A percentile compares a stretch with the other conserved stretches of the same genome.
Evolutionary conservation across 805 yeast genomes (phyloP).

Genomic region (Saturnispora sekii): DNA sequence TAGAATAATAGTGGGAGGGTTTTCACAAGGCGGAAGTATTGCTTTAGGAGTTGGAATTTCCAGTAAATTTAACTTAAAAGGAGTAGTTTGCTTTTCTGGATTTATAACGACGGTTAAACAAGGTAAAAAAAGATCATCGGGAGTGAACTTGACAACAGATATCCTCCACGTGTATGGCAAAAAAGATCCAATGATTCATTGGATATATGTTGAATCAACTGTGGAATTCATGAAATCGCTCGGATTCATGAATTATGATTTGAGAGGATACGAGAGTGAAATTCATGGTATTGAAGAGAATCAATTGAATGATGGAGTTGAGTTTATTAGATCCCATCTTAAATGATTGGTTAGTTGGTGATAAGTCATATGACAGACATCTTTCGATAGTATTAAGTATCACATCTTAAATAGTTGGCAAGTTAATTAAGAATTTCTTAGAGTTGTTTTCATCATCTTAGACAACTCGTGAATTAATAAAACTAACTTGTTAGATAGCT

Average conservation of each 20-base stretch:
- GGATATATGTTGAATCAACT: constrained; percentile 31
- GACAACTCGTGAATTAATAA: too few species aligned
- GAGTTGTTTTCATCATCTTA: too few species aligned
- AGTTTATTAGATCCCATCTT: constrained; percentile 28
- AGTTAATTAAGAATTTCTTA: too few species aligned
- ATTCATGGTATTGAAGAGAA: constrained; percentile 59
- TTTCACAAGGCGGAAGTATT: constrained; percentile 88
- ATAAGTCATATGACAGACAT: too few species aligned
- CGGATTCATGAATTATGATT: constrained; percentile 39
- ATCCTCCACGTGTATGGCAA: constrained; percentile 85
- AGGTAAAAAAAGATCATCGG: constrained; percentile 17
- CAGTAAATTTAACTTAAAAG: constrained; percentile 59
- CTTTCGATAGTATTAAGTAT: too few species aligned
- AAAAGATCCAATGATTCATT: constrained; percentile 54
- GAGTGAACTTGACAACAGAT: constrained; percentile 54
- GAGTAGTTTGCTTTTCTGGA: constrained; percentile 69
- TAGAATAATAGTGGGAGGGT: constrained; percentile 85
- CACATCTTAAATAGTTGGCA: too few species aligned
- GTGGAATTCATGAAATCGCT: constrained; percentile 34
- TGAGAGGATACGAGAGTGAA: constrained; percentile 50
- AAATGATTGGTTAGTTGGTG: background rate
- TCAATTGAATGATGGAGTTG: constrained; percentile 49
- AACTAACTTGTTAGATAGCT: too few species aligned
- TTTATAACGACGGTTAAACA: constrained; percentile 39
- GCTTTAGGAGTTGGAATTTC: constrained; percentile 51